Evolutionary conservation across 441 rosid genomes (phyloP).

Genomic region (Populus trichocarpa): DNA sequence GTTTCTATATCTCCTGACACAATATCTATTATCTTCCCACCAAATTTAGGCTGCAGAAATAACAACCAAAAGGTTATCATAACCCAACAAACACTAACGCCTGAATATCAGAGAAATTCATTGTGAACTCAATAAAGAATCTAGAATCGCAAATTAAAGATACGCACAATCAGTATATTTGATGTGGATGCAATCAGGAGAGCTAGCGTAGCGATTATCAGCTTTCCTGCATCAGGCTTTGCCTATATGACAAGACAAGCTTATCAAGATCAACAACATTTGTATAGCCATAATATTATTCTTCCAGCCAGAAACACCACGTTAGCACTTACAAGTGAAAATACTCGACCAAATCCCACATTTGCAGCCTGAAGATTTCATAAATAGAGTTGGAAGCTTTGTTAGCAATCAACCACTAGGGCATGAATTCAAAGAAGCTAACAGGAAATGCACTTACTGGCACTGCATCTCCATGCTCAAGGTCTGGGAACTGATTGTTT

Average conservation of each 20-base stretch:
- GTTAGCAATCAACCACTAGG: conserved; percentile 13
- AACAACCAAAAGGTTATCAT: neutral
- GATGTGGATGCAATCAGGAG: conserved; percentile 70
- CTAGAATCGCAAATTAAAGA: neutral
- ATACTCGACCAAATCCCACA: conserved; percentile 69
- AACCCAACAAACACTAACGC: neutral
- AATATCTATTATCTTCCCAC: conserved; percentile 88
- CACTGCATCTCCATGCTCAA: conserved; percentile 64
- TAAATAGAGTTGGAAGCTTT: neutral
- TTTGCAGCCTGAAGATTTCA: conserved; percentile 62
- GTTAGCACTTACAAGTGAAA: conserved; percentile 53
- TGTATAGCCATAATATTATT: neutral
- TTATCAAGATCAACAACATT: neutral
- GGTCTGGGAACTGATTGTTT: conserved; percentile 27
- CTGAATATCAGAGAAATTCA: neutral
- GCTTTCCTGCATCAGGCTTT: conserved; percentile 75
- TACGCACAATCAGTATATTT: conserved; percentile 54
- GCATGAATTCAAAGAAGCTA: conserved; percentile 1
- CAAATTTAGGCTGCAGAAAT: conserved; percentile 78
- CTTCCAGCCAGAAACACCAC: neutral
- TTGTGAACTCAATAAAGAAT: neutral
- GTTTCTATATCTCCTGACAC: conserved; percentile 65
- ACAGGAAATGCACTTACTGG: conserved; percentile 39
- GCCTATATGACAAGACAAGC: conserved; percentile 44
- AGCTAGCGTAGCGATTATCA: conserved; percentile 67